These are phyloP conservation scores for Saccharomycopsis schoenii DNA, from an alignment of 805 yeast species.

Conservation along the genomic window DNA sequence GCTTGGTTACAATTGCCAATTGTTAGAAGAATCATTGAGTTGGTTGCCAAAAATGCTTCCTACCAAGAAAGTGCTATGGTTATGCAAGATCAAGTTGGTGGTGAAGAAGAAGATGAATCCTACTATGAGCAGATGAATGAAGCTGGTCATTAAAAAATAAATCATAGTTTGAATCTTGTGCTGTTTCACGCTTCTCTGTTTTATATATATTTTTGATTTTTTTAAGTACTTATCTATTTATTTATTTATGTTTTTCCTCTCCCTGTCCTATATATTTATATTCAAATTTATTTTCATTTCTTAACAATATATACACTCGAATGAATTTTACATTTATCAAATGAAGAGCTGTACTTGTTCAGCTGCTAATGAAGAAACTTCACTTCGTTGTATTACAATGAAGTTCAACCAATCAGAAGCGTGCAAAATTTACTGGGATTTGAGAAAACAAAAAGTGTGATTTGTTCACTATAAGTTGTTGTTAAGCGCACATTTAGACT, in stretches of 20 bases:
- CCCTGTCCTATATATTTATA: background rate
- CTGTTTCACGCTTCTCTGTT: background rate
- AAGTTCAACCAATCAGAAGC: background rate
- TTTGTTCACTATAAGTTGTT: background rate
- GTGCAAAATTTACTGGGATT: background rate
- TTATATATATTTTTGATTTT: background rate
- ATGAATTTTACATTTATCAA: background rate
- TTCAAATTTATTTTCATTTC: background rate
- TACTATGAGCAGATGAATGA: conserved; percentile 10
- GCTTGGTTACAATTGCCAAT: conserved; percentile 87
- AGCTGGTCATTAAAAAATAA: background rate
- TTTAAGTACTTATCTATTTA: background rate
- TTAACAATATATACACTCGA: background rate
- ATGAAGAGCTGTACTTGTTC: no score
- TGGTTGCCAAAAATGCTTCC: conserved; percentile 75
- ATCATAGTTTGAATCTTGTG: background rate
- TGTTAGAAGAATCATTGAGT: conserved; percentile 78
- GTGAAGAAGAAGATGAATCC: conserved; percentile 14
- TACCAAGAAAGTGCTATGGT: conserved; percentile 39
- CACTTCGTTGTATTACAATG: background rate
- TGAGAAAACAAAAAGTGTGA: background rate
- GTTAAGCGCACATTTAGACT: background rate
- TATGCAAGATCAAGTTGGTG: conserved; percentile 5
- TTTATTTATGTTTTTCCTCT: background rate
- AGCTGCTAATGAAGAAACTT: no score